phyloP scores from a whole-genome alignment of 1,284 basidiomycete species.

The Moesziomyces antarcticus region DNA sequence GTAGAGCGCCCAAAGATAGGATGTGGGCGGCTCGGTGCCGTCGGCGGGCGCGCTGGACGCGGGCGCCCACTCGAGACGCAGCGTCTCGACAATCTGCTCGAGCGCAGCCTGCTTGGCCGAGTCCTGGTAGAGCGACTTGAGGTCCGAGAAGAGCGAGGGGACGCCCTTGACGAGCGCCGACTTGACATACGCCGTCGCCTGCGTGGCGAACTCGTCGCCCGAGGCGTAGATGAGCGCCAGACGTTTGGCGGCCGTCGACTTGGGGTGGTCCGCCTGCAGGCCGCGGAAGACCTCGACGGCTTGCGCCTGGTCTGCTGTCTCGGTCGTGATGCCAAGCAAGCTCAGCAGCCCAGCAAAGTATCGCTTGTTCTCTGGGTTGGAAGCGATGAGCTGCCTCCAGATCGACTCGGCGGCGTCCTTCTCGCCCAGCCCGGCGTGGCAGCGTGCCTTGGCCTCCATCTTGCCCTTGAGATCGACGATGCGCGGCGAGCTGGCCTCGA shows the following conservation, averaged over 20 bases:
- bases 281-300: slow-evolving; percentile 40
- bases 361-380: slow-evolving; percentile 84
- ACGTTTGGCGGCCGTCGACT: slow-evolving; percentile 55
- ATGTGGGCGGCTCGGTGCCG: slow-evolving; percentile 77
- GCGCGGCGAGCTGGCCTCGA: slow-evolving; percentile 25
- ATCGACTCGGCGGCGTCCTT: slow-evolving; percentile 78
- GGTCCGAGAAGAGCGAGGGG: slow-evolving; percentile 91
- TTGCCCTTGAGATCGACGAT: slow-evolving; percentile 67
- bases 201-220: slow-evolving; percentile 75
- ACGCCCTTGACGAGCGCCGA: slow-evolving; percentile 84
- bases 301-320: slow-evolving; percentile 9
- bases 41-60: slow-evolving; percentile 13
- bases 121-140: slow-evolving; percentile 85
- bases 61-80: slow-evolving; percentile 54
- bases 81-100: slow-evolving; percentile 74
- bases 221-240: slow-evolving; percentile 50
- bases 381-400: slow-evolving; percentile 82
- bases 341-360: slow-evolving; percentile 82
- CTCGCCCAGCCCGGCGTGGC: slow-evolving; percentile 74
- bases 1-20: slow-evolving; percentile 94
- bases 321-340: slow-evolving; percentile 75
- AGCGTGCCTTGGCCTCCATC: slow-evolving; percentile 37
- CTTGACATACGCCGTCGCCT: slow-evolving; percentile 78
- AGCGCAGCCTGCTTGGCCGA: slow-evolving; percentile 76
- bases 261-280: slow-evolving; percentile 50